These are phyloP conservation scores for Cytospora piceicola DNA, from an alignment of 2,329 filamentous ascomycete species.

Conservation along the genomic window DNA sequence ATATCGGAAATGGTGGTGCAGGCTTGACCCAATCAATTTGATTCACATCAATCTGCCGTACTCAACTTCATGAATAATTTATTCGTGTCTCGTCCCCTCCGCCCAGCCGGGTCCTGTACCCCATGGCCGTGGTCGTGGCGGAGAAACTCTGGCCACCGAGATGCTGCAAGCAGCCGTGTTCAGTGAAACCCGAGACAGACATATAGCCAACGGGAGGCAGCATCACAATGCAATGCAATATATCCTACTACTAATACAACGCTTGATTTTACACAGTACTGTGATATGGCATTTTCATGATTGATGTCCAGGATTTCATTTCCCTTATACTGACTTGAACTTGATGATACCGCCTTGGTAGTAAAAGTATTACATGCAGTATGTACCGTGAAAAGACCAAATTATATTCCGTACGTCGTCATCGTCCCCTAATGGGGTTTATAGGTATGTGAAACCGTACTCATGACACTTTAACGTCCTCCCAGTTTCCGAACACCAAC, in stretches of 20 bases:
- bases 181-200: not conserved
- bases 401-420: slow-evolving; percentile 18
- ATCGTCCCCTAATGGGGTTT: slow-evolving; percentile 12
- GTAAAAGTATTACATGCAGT: not conserved
- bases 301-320: too few relatives aligned
- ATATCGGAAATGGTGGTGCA: not conserved
- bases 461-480: slow-evolving; percentile 11
- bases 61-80: not conserved
- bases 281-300: not conserved
- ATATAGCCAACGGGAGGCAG: not conserved
- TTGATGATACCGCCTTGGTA: too few relatives aligned
- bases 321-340: too few relatives aligned
- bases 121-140: slow-evolving; percentile 5
- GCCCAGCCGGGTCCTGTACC: not conserved
- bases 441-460: not conserved
- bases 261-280: not conserved
- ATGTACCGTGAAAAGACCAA: slow-evolving; percentile 1
- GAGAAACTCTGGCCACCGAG: slow-evolving; percentile 24
- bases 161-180: slow-evolving; percentile 26
- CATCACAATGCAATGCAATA: slow-evolving; percentile 3
- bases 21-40: too few relatives aligned
- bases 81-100: slow-evolving; percentile 9
- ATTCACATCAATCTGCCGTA: too few relatives aligned
- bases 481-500: slow-evolving; percentile 13
- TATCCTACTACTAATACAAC: not conserved